Percentiles rank a stretch among this genome's conserved stretches.
Conservation (phyloP, 2,329 filamentous ascomycete genomes). For the Didymella pinodella region DNA sequence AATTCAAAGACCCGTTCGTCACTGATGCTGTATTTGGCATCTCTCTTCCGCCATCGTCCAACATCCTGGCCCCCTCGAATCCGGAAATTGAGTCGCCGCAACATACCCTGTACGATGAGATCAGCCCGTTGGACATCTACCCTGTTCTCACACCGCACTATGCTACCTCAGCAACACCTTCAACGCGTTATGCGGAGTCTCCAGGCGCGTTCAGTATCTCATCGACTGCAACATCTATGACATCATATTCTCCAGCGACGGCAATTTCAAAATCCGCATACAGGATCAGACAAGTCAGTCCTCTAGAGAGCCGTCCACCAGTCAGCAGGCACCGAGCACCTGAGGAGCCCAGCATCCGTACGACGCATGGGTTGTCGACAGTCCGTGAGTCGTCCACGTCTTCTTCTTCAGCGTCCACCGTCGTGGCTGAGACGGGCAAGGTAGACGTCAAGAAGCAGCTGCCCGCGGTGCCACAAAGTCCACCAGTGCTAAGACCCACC, state of each 20-base stretch:
- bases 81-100: constrained; percentile 37
- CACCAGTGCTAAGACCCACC: constrained; percentile 38
- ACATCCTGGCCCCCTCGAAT: constrained; percentile 38
- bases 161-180: constrained; percentile 73
- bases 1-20: constrained; percentile 50
- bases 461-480: constrained; percentile 61
- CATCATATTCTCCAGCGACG: constrained; percentile 74
- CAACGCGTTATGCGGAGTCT: constrained; percentile 77
- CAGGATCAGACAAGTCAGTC: constrained; percentile 64
- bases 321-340: constrained; percentile 66
- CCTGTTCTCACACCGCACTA: constrained; percentile 73
- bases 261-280: constrained; percentile 56
- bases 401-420: constrained; percentile 75
- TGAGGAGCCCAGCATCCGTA: constrained; percentile 57
- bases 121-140: constrained; percentile 69
- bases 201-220: constrained; percentile 77
- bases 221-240: constrained; percentile 80
- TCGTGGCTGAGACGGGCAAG: constrained; percentile 62
- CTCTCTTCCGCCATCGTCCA: constrained; percentile 49
- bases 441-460: constrained; percentile 46
- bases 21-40: constrained; percentile 56
- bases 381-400: constrained; percentile 75
- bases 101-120: constrained; percentile 52
- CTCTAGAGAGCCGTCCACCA: constrained; percentile 65
- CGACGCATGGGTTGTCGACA: constrained; percentile 67